Evolutionary conservation across 345 rosid genomes (phyloP), one percentile per base, ranked within the genome.

Genomic region (Salix exigua): DNA sequence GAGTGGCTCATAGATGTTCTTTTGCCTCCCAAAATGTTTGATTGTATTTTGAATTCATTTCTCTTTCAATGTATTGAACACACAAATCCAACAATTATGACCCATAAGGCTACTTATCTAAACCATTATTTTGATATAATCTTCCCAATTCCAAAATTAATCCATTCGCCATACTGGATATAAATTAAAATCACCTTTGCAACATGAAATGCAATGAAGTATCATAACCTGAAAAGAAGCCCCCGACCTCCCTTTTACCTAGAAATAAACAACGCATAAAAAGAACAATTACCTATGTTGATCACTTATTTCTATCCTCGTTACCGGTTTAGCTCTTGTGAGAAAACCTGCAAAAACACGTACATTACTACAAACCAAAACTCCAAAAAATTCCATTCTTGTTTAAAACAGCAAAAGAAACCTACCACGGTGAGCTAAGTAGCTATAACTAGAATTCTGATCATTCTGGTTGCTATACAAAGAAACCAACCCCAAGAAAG

Each of bases 231-330:
- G 14, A 46, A 46, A 44, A 46, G 18, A 46, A 40, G 44, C 44
- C 44, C 44, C 44, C 44, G 4, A 12, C 44, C 44, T 10, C 50
- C 50, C 18, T 12, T 46, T 46, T 46, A 16, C 50, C 50, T 46
- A 46, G 50, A 46, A 46, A 46, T 14, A 62, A 28, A 25, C 66
- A 11, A 62, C 10, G 30, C 28, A 17, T 14, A 19, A 71, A 73
- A 5, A 10, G 40, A 55, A 76, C 4, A 16, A 7, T 40, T 11
- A 92, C 97, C 94, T 94, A 83, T 91, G 98, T 68, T 86, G 89
- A 83, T 94, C 98, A 87, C 65, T 88, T 40, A 86, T 72, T 83
- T 86, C 92, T 73, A 92, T 91, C 82, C 83, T 88, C 92, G 89
- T 82, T 70, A 83, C 78, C 77, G 85, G 94, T 83, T 94, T 94